phyloP scores from a whole-genome alignment of 768 basidiomycete species.

The Tulasnella calospora region DNA sequence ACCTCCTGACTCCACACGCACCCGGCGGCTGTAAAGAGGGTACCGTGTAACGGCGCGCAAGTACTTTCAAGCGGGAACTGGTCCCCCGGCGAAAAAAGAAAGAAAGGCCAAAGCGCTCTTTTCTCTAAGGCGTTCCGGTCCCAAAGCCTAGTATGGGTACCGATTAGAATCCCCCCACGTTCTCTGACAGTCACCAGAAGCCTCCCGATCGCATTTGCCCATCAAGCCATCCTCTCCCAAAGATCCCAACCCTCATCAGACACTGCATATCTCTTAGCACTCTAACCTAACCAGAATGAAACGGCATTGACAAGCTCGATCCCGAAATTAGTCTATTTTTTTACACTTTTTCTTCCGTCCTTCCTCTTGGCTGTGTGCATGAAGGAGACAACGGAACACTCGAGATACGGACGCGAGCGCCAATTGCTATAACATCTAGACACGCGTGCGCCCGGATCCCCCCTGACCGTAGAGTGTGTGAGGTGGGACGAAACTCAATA shows the following conservation, averaged over 20 bases:
- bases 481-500: neutral
- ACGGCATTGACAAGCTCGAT: no score
- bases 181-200: neutral
- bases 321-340: neutral
- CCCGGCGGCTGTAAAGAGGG: neutral
- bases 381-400: no score
- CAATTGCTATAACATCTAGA: neutral
- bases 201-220: neutral
- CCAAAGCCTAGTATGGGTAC: neutral
- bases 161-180: neutral
- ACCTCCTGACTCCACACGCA: neutral
- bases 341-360: neutral
- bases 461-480: neutral
- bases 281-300: neutral
- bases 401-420: neutral
- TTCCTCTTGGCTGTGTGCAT: neutral
- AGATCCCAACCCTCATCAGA: neutral
- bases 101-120: no score
- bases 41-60: neutral
- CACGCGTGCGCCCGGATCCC: neutral
- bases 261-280: neutral
- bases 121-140: neutral
- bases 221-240: neutral
- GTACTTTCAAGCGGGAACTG: neutral
- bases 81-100: neutral